Conservation (phyloP, 306 rosid genomes). For the Prunus fruticosa region DNA sequence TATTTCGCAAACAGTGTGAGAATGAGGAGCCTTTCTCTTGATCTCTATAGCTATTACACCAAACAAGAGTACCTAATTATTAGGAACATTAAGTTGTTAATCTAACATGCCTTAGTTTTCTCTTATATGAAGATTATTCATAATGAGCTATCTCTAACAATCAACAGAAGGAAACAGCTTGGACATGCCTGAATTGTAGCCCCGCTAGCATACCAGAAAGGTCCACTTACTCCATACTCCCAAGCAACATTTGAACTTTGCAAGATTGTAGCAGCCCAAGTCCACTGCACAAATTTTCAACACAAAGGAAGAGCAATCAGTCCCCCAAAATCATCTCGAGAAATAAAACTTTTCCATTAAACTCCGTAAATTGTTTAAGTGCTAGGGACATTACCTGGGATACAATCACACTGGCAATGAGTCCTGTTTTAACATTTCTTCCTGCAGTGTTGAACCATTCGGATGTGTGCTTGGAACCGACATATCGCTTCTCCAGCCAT, state of each 20-base stretch:
- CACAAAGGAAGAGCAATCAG: not conserved
- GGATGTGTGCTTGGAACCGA: constrained; percentile 81
- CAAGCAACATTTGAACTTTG: constrained; percentile 97
- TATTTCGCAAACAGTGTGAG: constrained; percentile 92
- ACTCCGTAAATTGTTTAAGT: not conserved
- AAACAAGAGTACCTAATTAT: constrained; percentile 71
- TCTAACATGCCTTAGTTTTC: not conserved
- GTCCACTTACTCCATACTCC: constrained; percentile 94
- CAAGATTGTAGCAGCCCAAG: constrained; percentile 93
- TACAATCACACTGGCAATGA: constrained; percentile 92
- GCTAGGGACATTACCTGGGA: constrained; percentile 62
- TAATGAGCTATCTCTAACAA: not conserved
- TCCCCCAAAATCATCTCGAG: not conserved
- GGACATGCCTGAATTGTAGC: constrained; percentile 83
- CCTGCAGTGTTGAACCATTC: constrained; percentile 99
- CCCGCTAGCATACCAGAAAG: constrained; percentile 99
- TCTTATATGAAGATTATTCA: too few species aligned
- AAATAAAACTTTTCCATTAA: not conserved
- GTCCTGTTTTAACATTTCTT: constrained; percentile 87
- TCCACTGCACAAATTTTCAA: constrained; percentile 60
- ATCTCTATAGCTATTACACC: constrained; percentile 97
- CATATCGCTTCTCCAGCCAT: constrained; percentile 87
- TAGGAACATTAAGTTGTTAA: not conserved
- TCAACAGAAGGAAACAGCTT: not conserved
- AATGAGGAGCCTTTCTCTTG: constrained; percentile 92